Conservation (phyloP, 2,329 filamentous ascomycete species). For the Atkinsonella hypoxylon region DNA sequence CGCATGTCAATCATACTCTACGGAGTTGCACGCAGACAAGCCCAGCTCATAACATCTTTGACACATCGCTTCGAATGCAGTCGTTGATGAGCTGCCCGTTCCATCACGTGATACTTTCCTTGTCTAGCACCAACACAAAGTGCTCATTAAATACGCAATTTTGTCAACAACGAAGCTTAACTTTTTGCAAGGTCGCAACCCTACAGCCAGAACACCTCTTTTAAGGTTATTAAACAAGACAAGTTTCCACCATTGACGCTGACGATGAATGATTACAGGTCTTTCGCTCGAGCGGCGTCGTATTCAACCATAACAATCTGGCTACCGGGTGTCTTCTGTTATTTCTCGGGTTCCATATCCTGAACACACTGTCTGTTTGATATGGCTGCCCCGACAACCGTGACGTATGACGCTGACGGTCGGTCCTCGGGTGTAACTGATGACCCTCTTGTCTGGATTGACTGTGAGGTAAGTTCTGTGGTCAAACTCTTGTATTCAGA, state of each 20-base stretch:
- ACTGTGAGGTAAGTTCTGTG: conserved; percentile 39
- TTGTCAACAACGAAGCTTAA: background rate
- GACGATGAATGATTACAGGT: background rate
- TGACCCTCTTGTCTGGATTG: conserved; percentile 75
- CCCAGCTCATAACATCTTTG: background rate
- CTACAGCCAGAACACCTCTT: background rate
- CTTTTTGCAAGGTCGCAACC: background rate
- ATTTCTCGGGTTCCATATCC: background rate
- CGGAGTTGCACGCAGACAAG: background rate
- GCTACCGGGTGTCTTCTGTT: no score
- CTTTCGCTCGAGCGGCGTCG: background rate
- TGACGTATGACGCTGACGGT: background rate
- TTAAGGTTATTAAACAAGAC: background rate
- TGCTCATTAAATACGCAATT: background rate
- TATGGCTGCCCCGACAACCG: background rate
- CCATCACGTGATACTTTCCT: background rate
- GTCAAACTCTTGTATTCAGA: no score
- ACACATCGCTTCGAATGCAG: background rate
- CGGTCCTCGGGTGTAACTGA: conserved; percentile 12
- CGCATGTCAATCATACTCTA: background rate
- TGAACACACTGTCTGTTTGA: background rate
- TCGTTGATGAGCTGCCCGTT: background rate
- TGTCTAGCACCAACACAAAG: background rate
- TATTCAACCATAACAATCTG: background rate
- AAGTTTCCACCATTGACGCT: background rate